These are phyloP conservation scores for Trichoderma harzianum DNA, from an alignment of 2,329 filamentous ascomycete genomes.

Conservation along the genomic window DNA sequence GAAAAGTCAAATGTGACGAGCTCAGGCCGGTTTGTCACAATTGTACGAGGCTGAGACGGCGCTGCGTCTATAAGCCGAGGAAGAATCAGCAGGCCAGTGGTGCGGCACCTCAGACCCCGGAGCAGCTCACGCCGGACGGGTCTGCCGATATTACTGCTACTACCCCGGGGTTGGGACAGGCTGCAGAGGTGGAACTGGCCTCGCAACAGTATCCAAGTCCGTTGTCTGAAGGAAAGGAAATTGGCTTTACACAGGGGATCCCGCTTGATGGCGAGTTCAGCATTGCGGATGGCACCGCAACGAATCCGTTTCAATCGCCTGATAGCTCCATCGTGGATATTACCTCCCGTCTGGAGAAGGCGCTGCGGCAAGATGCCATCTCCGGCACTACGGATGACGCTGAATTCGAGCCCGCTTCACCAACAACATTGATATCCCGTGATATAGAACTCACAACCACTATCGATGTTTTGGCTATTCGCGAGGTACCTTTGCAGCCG, in stretches of 20 bases:
- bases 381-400: not conserved
- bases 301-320: not conserved
- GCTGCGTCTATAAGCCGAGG: conserved; percentile 21
- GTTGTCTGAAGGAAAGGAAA: not conserved
- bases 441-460: conserved; percentile 24
- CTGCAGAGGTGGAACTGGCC: not conserved
- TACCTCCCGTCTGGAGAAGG: not conserved
- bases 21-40: conserved; percentile 20
- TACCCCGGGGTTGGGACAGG: not conserved
- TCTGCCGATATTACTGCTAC: not conserved
- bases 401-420: conserved; percentile 8
- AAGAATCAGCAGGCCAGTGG: not conserved
- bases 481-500: conserved; percentile 5
- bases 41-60: conserved; percentile 19
- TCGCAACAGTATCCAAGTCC: conserved; percentile 2
- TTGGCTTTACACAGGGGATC: not conserved
- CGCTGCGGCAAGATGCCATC: not conserved
- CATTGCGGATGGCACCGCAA: not conserved
- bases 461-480: conserved; percentile 21
- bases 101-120: not conserved
- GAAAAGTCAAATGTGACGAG: conserved; percentile 24
- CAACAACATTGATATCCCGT: conserved; percentile 21
- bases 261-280: not conserved
- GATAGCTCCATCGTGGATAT: conserved; percentile 10
- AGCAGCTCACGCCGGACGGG: not conserved